Evolutionary conservation across 75 land plant genomes (phyloP).

Genomic region (Pinus albicaulis): DNA sequence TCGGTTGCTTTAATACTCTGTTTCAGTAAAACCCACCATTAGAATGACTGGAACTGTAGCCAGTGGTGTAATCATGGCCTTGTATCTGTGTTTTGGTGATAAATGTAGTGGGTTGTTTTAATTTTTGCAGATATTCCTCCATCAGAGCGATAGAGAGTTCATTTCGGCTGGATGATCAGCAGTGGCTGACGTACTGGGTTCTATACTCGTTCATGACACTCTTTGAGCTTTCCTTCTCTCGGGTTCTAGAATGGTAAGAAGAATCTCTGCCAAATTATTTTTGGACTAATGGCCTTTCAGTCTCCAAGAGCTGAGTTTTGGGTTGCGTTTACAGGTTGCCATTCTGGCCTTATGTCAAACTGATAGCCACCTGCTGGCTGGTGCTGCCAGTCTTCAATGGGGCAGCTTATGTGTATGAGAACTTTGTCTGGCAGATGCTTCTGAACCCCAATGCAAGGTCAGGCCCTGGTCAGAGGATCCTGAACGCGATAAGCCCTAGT

Average conservation of each 20-base stretch:
- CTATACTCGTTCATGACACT: constrained; percentile 43
- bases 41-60: background rate
- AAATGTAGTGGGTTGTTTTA: background rate
- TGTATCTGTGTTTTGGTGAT: background rate
- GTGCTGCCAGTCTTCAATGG: constrained; percentile 48
- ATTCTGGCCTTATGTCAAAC: constrained; percentile 37
- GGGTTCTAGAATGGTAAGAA: constrained; percentile 29
- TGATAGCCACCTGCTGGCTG: constrained; percentile 28
- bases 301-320: no score
- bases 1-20: background rate
- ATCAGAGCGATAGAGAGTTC: constrained; percentile 42
- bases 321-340: constrained; percentile 35
- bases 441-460: constrained; percentile 11
- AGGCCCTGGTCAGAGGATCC: constrained; percentile 25
- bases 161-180: constrained; percentile 38
- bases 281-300: no score
- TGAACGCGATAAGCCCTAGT: constrained; percentile 68
- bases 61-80: background rate
- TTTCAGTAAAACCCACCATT: background rate
- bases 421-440: constrained; percentile 16
- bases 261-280: background rate
- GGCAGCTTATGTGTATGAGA: constrained; percentile 41
- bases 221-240: constrained; percentile 26
- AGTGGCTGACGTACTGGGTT: constrained; percentile 66
- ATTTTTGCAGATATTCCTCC: constrained; percentile 38